These are phyloP conservation scores for Boletellus deceptivus DNA, from an alignment of 1,284 basidiomycete species.

Conservation along the genomic window DNA sequence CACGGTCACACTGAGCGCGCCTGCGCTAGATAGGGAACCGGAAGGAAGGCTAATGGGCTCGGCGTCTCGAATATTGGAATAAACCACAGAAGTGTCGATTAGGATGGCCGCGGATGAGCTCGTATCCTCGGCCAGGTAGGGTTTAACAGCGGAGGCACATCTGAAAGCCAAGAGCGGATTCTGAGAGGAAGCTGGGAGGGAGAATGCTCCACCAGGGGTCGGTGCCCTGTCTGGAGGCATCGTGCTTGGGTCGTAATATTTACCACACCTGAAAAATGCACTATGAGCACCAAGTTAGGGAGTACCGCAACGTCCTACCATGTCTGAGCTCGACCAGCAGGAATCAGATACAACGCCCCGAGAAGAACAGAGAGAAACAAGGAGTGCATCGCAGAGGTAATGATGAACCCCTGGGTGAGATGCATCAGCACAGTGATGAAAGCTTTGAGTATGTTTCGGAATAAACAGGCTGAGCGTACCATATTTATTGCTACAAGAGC, in stretches of 20 bases:
- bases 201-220: conserved; percentile 27
- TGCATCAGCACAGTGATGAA: background rate
- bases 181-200: conserved; percentile 18
- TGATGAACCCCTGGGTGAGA: background rate
- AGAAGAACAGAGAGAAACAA: conserved; percentile 15
- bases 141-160: conserved; percentile 29
- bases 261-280: conserved; percentile 27
- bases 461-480: conserved; percentile 2
- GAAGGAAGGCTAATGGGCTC: conserved; percentile 25
- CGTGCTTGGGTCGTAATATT: conserved; percentile 28
- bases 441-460: background rate
- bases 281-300: background rate
- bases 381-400: conserved; percentile 7
- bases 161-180: conserved; percentile 28
- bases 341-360: conserved; percentile 16
- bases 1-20: conserved; percentile 25
- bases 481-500: background rate
- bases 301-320: conserved; percentile 27
- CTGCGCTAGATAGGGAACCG: conserved; percentile 20
- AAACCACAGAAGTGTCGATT: conserved; percentile 27
- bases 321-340: conserved; percentile 28
- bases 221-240: conserved; percentile 22
- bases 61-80: conserved; percentile 24
- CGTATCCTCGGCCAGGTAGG: conserved; percentile 30
- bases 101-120: conserved; percentile 23